Base-by-base conservation (phyloP, 2,329 filamentous ascomycete genomes). In the Ophiostoma populinum region DNA sequence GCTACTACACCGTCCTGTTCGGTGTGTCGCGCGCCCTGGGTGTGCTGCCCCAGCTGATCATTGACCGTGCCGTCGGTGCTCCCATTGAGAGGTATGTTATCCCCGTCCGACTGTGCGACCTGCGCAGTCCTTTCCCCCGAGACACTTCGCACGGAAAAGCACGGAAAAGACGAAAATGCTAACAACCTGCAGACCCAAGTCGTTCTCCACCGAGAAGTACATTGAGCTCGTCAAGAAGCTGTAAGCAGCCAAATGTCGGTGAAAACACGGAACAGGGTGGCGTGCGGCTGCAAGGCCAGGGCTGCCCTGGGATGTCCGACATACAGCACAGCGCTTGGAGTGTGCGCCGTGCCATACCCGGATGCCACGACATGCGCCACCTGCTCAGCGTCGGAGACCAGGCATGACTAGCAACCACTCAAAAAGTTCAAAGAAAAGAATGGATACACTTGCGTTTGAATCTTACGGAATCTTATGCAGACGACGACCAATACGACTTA, bases 1-100 rank as follows among this genome's bases (percentile, higher is more conserved):
- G 77, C 79, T 98, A 92, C 79, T 98, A 98, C 81, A 98, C 90
- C 44, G 90, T 98, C 44, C 80, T 98, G 56, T 98, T 98, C 62
- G 90, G 90, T 75, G 90, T 98, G 29, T 93, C 86, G 49, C 82
- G 90, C 58, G 90, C 90, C 49, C 82, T 98, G 52, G 90, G 90
- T 76, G 90, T 98, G 48, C 80, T 98, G 54, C 90, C 90, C 52
- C 90, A 98, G 74, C 75, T 98, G 58, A 98, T 98, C 72, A 94
- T 98, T 55, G 90, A 98, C 75, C 87, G 90, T 57, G 90, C 87
- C 49, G 72, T 94, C 48, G 90, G 90, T 57, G 81, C 85, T 49
- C 90, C 90, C 49, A 98, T 98, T 53, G 90, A 98, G 78, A 73
- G 90, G 57, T 57, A 51, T 43, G 53, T 42, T 38, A 19, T 13